These are phyloP conservation scores for Mycena belliarum DNA, from an alignment of 768 basidiomycete genomes.

Conservation along the genomic window DNA sequence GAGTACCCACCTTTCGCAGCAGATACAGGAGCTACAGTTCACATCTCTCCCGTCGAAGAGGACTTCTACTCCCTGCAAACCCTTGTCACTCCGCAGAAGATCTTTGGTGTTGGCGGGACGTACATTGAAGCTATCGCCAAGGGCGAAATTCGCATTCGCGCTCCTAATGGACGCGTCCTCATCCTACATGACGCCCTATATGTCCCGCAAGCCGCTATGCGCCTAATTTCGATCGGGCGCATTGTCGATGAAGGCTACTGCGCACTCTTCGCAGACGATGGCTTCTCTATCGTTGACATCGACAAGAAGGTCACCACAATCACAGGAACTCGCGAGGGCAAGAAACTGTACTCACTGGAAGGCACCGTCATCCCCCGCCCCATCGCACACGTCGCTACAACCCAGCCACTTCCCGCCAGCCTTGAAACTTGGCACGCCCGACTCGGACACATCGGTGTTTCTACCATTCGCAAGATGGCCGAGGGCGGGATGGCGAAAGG, in stretches of 20 bases:
- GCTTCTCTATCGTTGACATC: neutral
- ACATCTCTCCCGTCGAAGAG: constrained; percentile 13
- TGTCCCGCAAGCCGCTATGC: constrained; percentile 18
- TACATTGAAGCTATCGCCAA: constrained; percentile 19
- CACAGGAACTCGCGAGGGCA: neutral
- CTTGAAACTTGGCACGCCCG: constrained; percentile 22
- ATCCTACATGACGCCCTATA: constrained; percentile 16
- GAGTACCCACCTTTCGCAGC: constrained; percentile 13
- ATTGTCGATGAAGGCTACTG: constrained; percentile 3
- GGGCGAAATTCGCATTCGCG: constrained; percentile 4
- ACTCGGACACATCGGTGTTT: constrained; percentile 20
- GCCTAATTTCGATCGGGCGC: constrained; percentile 20
- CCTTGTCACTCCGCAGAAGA: constrained; percentile 3
- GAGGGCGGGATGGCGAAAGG: constrained; percentile 6
- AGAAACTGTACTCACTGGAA: constrained; percentile 7
- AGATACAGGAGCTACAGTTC: constrained; percentile 12
- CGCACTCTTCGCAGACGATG: constrained; percentile 1
- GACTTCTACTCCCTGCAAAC: constrained; percentile 19
- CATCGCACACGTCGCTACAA: constrained; percentile 3
- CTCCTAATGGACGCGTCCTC: neutral
- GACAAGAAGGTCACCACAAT: neutral
- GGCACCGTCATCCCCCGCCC: neutral
- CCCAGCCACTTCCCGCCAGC: neutral
- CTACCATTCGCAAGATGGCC: constrained; percentile 14
- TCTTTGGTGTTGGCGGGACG: constrained; percentile 21